Evolutionary conservation across 768 basidiomycete genomes (phyloP), one percentile per base, ranked within the genome.

Genomic region (Naganishia antarctica): DNA sequence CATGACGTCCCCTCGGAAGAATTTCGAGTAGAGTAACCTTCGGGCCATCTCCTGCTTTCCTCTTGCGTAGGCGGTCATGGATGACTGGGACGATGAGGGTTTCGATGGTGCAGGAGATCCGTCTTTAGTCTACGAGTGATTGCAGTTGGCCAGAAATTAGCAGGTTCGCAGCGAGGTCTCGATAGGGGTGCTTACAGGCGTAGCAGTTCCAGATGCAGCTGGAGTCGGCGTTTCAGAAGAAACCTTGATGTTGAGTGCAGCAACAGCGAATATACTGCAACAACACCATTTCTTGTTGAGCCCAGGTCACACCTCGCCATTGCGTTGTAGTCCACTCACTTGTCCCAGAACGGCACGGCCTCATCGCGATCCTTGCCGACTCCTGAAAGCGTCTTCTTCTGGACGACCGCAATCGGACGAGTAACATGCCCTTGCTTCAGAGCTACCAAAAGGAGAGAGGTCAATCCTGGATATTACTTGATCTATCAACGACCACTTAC

Each of bases 341-440:
- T 91, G 76, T 97, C 92, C 92, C 92, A 97, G 83, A 97, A 97
- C 57, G 92, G 91, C 74, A 92, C 91, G 0, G 91, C 90, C 70
- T 93, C 91, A 72, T 94, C 92, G 69, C 91, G 83, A 76, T 97
- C 90, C 75, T 91, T 92, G 62, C 92, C 92, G 64, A 97, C 77
- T 1, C 92, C 92, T 11, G 84, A 80, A n/a, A 93, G 80, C 4
- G 83, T 89, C 78, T 86, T 87, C 81, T 96, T 96, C 74, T 88
- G 87, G 1, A 87, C 82, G 43, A 91, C 83, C 5, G 86, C 82
- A 32, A 97, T 79, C 0, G 92, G 92, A 7, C 84, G 82, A 21
- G 81, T 81, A 41, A 92, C 85, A 57, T 90, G 87, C 6, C 89
- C 92, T 13, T 87, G 80, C 29, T 90, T 86, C n/a, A 96, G 85